Evolutionary conservation across 768 basidiomycete species (phyloP).

Genomic region (Amanita muscaria): DNA sequence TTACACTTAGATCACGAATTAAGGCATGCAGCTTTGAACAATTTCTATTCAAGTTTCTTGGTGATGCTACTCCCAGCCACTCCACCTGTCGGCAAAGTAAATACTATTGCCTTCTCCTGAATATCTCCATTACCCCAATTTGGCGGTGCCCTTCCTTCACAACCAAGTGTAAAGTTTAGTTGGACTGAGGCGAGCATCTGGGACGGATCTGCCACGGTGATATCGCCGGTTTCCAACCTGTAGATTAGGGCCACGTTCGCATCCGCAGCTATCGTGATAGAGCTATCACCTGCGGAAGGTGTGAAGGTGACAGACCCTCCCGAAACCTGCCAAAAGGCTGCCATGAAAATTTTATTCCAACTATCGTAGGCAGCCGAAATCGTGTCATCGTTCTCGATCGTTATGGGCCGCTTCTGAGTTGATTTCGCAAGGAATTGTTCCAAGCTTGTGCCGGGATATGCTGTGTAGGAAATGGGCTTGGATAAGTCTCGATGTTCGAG

Average conservation of each 20-base stretch:
- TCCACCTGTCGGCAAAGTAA: constrained; percentile 39
- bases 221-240: constrained; percentile 26
- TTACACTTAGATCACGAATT: too few species aligned
- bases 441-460: constrained; percentile 41
- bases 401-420: constrained; percentile 21
- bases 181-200: constrained; percentile 35
- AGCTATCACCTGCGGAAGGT: constrained; percentile 12
- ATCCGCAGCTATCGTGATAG: constrained; percentile 28
- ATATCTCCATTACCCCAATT: constrained; percentile 21
- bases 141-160: constrained; percentile 16
- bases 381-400: constrained; percentile 36
- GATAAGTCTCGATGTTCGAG: constrained; percentile 32
- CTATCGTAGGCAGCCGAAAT: constrained; percentile 45
- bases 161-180: constrained; percentile 26
- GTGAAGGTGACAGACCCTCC: constrained; percentile 37
- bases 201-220: constrained; percentile 61
- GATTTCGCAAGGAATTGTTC: constrained; percentile 32
- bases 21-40: neutral
- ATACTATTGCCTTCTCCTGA: constrained; percentile 20
- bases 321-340: constrained; percentile 46
- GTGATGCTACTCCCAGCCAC: constrained; percentile 41
- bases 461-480: constrained; percentile 40
- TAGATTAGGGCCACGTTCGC: constrained; percentile 39
- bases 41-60: neutral
- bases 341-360: constrained; percentile 30